phyloP scores from a whole-genome alignment of 352 stramenopile genomes.

The Globisporangium heterothallicum region DNA sequence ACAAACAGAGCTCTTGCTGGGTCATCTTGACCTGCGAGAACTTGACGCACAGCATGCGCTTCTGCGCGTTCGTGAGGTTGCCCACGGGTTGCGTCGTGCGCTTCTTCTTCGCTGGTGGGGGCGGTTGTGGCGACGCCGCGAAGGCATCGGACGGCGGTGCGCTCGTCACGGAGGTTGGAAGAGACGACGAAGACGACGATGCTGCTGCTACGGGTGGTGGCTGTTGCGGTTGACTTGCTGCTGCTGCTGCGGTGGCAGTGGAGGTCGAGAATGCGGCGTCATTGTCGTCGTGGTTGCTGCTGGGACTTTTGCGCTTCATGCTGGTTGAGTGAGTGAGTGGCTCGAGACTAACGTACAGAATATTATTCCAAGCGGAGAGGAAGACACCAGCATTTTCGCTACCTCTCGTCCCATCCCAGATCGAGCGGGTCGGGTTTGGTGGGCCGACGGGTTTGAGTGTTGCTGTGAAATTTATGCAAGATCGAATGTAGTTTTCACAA shows the following conservation, averaged over 20 bases:
- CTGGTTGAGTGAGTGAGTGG: too few species aligned
- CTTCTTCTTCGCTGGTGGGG: conserved; percentile 27
- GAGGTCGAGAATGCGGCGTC: neutral
- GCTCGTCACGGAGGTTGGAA: too few species aligned
- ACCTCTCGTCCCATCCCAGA: too few species aligned
- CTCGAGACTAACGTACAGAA: conserved; percentile 7
- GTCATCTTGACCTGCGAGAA: conserved; percentile 54
- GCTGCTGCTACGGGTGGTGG: too few species aligned
- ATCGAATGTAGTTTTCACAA: too few species aligned
- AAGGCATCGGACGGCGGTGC: neutral
- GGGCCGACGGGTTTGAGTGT: neutral
- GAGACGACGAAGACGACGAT: conserved; percentile 3
- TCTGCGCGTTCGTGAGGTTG: conserved; percentile 60
- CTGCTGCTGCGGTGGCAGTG: neutral
- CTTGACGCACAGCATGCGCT: conserved; percentile 53
- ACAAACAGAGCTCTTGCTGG: conserved; percentile 55
- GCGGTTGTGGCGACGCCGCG: neutral
- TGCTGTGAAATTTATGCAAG: neutral
- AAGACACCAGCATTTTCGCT: conserved; percentile 1
- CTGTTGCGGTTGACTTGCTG: neutral
- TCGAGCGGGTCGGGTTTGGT: too few species aligned
- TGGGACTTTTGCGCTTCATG: conserved; percentile 7
- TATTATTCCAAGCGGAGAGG: conserved; percentile 1
- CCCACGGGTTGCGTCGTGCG: conserved; percentile 43
- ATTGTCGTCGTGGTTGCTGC: neutral